phyloP scores from a whole-genome alignment of 345 rosid genomes.

The Citrus mangshanensis region DNA sequence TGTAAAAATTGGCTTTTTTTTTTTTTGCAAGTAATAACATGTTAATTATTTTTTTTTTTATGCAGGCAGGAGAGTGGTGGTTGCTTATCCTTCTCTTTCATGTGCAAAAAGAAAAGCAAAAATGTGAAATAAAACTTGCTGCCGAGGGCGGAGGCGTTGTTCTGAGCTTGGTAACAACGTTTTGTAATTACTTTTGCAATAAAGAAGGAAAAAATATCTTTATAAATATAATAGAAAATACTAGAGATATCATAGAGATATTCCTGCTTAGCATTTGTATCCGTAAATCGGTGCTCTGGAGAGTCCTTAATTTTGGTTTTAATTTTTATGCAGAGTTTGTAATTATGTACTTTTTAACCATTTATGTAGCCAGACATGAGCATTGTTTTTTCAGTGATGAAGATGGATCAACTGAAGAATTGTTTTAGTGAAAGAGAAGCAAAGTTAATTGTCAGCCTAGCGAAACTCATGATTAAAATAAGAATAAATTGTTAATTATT shows the following conservation, averaged over 20 bases:
- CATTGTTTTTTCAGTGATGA: neutral
- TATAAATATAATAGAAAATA: neutral
- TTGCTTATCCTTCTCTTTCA: constrained; percentile 44
- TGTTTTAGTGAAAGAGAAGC: neutral
- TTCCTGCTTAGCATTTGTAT: neutral
- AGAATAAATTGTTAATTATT: neutral
- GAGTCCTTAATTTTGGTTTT: neutral
- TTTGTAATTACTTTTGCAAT: constrained; percentile 18
- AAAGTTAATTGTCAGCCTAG: neutral
- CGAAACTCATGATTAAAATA: neutral
- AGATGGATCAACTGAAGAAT: neutral
- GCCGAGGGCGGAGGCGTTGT: neutral
- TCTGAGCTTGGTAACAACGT: neutral
- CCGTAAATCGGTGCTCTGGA: neutral
- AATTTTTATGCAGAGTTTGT: neutral
- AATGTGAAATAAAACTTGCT: neutral
- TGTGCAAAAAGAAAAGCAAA: constrained; percentile 25
- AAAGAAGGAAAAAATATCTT: constrained; percentile 23
- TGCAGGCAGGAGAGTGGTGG: constrained; percentile 42
- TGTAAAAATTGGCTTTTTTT: neutral
- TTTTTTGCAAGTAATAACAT: neutral
- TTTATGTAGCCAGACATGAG: neutral
- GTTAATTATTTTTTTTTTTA: neutral
- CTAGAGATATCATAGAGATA: neutral
- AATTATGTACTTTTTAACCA: neutral